Evolutionary conservation across 257 asterid species (phyloP).

Genomic region (Forsythia viridissima): DNA sequence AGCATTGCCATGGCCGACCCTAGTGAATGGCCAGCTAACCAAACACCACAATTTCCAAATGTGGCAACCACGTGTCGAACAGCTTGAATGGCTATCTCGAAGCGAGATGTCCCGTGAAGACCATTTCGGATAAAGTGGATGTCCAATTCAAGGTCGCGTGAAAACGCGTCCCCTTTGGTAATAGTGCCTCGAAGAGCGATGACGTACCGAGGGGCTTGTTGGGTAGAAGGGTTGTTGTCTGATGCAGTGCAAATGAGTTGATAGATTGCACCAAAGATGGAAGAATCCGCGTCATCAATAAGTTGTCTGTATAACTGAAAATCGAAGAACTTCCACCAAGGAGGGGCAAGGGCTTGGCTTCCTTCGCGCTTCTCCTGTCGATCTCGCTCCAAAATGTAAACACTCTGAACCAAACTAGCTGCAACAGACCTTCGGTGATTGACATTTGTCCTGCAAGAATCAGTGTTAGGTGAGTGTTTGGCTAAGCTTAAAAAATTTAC

Average conservation of each 20-base stretch:
- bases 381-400: slow-evolving; percentile 78
- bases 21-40: slow-evolving; percentile 91
- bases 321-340: slow-evolving; percentile 78
- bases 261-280: slow-evolving; percentile 78
- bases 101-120: slow-evolving; percentile 77
- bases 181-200: slow-evolving; percentile 86
- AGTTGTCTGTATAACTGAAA: slow-evolving; percentile 58
- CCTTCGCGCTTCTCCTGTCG: slow-evolving; percentile 74
- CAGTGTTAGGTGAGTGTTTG: background rate
- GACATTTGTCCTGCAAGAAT: slow-evolving; percentile 59
- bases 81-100: slow-evolving; percentile 72
- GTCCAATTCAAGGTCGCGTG: slow-evolving; percentile 70
- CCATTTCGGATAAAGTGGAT: slow-evolving; percentile 61
- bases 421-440: slow-evolving; percentile 70
- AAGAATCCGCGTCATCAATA: slow-evolving; percentile 70
- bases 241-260: slow-evolving; percentile 40
- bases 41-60: slow-evolving; percentile 56
- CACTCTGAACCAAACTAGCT: slow-evolving; percentile 87
- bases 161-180: slow-evolving; percentile 72
- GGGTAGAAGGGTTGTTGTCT: slow-evolving; percentile 12
- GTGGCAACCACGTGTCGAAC: slow-evolving; percentile 67
- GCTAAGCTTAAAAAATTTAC: background rate
- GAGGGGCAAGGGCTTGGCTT: slow-evolving; percentile 74
- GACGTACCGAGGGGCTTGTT: slow-evolving; percentile 50
- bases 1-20: slow-evolving; percentile 90